phyloP scores from a whole-genome alignment of 495 filamentous ascomycete species.

The Filosporella fistucella region DNA sequence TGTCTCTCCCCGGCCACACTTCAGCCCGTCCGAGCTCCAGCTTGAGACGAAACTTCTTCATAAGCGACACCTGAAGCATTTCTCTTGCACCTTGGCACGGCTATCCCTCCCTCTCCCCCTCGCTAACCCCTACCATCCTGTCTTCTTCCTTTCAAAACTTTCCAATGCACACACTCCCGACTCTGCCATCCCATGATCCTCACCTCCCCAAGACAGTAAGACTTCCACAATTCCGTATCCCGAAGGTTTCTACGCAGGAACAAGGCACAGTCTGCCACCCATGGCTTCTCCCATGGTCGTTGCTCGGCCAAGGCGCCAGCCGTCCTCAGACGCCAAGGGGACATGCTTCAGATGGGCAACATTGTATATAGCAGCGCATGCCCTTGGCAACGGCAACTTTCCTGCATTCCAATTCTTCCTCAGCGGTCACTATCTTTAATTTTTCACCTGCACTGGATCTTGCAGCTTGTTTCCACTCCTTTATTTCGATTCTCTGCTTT shows the following conservation, averaged over 20 bases:
- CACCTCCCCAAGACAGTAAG: no score
- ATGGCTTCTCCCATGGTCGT: background rate
- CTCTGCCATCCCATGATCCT: no score
- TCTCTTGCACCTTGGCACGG: slow-evolving; percentile 10
- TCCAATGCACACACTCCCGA: no score
- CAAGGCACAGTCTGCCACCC: background rate
- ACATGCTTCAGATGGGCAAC: background rate
- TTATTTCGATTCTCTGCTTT: background rate
- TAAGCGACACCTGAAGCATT: slow-evolving; percentile 9
- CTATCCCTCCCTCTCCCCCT: background rate
- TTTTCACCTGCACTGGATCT: slow-evolving; percentile 11
- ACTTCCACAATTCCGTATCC: no score
- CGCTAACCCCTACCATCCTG: no score
- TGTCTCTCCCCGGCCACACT: no score
- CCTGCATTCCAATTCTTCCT: background rate
- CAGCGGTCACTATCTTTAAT: slow-evolving; percentile 10
- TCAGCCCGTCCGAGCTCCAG: background rate
- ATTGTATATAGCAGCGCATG: background rate
- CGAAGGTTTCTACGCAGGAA: background rate
- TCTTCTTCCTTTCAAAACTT: no score
- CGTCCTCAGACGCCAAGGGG: slow-evolving; percentile 7
- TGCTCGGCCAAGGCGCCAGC: background rate
- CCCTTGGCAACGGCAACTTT: slow-evolving; percentile 7
- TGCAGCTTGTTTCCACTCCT: slow-evolving; percentile 1
- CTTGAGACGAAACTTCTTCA: slow-evolving; percentile 4